These are phyloP conservation scores for Trichophaea hybrida DNA, from an alignment of 2,329 filamentous ascomycete species.

Conservation along the genomic window DNA sequence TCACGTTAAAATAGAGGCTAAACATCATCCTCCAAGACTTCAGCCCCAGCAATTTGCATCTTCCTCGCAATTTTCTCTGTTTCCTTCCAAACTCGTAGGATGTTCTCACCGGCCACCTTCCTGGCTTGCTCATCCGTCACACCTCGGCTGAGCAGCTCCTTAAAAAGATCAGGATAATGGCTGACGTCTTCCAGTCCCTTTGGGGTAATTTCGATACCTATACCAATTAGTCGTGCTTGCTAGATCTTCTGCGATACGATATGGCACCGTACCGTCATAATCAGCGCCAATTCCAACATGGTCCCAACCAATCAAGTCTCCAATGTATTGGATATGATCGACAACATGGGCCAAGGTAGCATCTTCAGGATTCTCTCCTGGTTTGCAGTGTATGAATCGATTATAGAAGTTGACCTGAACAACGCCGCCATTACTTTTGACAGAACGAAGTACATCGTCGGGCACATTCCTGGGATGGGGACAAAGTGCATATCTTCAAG, in stretches of 20 bases:
- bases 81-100: slow-evolving; percentile 70
- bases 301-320: slow-evolving; percentile 67
- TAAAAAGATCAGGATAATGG: slow-evolving; percentile 65
- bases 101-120: slow-evolving; percentile 65
- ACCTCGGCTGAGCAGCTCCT: slow-evolving; percentile 56
- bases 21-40: slow-evolving; percentile 34
- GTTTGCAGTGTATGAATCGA: slow-evolving; percentile 64
- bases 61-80: slow-evolving; percentile 56
- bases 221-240: slow-evolving; percentile 24
- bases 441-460: slow-evolving; percentile 63
- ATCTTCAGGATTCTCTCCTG: slow-evolving; percentile 54
- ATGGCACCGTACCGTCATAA: slow-evolving; percentile 49
- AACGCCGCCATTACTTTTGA: slow-evolving; percentile 57
- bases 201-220: slow-evolving; percentile 45
- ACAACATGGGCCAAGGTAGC: slow-evolving; percentile 64
- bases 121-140: slow-evolving; percentile 58
- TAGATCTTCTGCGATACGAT: background rate
- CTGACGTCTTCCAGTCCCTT: slow-evolving; percentile 69
- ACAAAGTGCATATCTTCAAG: slow-evolving; percentile 46
- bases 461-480: slow-evolving; percentile 84
- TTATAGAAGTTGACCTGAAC: slow-evolving; percentile 88
- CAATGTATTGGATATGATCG: slow-evolving; percentile 69
- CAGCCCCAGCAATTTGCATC: slow-evolving; percentile 45
- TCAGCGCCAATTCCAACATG: slow-evolving; percentile 82
- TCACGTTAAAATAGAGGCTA: background rate